A percentile compares a stretch with the other conserved stretches of the same genome.
phyloP scores from a whole-genome alignment of 2,329 filamentous ascomycete species.

The Epichloe glyceriae region DNA sequence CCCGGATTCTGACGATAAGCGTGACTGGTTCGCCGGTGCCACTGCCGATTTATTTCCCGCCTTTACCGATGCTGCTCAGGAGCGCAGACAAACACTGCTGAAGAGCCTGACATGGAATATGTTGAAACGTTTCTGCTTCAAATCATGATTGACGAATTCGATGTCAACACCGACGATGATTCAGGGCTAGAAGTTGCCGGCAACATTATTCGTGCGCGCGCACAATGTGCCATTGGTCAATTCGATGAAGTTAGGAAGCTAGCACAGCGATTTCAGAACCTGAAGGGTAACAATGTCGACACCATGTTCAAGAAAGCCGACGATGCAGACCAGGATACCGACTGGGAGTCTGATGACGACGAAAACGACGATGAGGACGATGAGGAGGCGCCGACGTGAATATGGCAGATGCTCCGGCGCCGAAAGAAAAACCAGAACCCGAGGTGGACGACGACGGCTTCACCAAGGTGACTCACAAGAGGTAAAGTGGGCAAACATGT shows the following conservation, averaged over 20 bases:
- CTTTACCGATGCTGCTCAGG: constrained; percentile 33
- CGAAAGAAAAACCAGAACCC: constrained; percentile 52
- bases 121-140: constrained; percentile 76
- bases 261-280: constrained; percentile 48
- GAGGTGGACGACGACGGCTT: constrained; percentile 75
- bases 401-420: constrained; percentile 55
- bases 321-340: constrained; percentile 43
- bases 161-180: constrained; percentile 83
- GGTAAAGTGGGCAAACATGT: constrained; percentile 23
- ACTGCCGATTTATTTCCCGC: constrained; percentile 70
- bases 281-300: constrained; percentile 45
- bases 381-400: constrained; percentile 44
- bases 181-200: constrained; percentile 62
- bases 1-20: constrained; percentile 69
- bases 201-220: constrained; percentile 55
- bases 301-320: constrained; percentile 42
- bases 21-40: constrained; percentile 90
- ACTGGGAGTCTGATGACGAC: constrained; percentile 48
- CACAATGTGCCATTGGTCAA: constrained; percentile 50
- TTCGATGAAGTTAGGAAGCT: constrained; percentile 53
- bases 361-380: constrained; percentile 49
- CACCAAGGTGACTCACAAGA: constrained; percentile 58
- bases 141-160: constrained; percentile 92
- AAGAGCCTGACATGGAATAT: constrained; percentile 59
- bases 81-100: constrained; percentile 15